phyloP scores from a whole-genome alignment of 345 rosid genomes.

The Aquilaria yunnanensis region DNA sequence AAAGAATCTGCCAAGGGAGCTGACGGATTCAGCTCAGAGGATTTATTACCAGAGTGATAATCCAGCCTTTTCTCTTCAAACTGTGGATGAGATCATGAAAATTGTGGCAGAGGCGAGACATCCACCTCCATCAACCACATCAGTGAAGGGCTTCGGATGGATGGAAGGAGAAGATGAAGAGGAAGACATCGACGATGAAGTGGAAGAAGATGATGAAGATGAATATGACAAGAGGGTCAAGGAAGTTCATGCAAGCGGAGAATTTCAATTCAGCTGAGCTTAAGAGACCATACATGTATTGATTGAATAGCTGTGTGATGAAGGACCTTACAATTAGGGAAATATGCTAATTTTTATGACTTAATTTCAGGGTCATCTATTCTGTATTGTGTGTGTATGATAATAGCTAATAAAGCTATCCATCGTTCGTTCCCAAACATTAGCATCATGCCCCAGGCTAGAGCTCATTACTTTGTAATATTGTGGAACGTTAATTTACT shows the following conservation, averaged over 20 bases:
- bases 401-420: no score
- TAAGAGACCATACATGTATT: background rate
- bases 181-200: conserved; percentile 52
- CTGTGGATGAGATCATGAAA: conserved; percentile 82
- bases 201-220: conserved; percentile 66
- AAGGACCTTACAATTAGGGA: background rate
- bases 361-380: no score
- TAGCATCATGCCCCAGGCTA: no score
- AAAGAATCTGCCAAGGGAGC: conserved; percentile 89
- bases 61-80: conserved; percentile 72
- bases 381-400: no score
- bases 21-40: conserved; percentile 75
- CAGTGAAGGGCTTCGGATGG: conserved; percentile 64
- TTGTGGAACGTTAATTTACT: no score
- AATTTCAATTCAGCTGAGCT: conserved; percentile 41
- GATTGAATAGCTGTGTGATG: background rate
- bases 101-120: conserved; percentile 86
- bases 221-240: conserved; percentile 88
- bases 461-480: no score
- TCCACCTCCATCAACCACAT: conserved; percentile 45
- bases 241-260: conserved; percentile 87
- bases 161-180: conserved; percentile 57
- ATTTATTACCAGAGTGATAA: conserved; percentile 63
- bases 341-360: no score
- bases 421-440: no score